phyloP scores from a whole-genome alignment of 2,329 filamentous ascomycete species.

The Metarhizium sp. region DNA sequence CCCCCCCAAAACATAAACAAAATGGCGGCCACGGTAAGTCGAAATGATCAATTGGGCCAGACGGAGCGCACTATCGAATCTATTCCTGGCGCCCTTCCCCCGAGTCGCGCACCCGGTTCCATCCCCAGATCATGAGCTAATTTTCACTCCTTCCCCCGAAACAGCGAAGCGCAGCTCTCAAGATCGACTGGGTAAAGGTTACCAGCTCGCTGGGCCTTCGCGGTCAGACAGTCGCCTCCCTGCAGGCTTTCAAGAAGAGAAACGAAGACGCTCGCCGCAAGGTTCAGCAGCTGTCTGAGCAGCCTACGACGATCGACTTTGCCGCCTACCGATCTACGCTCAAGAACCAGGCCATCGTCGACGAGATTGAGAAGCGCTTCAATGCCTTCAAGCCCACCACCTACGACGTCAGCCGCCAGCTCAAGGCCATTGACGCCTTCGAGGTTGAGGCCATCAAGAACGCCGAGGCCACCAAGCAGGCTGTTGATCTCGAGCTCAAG shows the following conservation, averaged over 20 bases:
- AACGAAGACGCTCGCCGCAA: slow-evolving; percentile 98
- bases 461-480: slow-evolving; percentile 91
- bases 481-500: slow-evolving; percentile 89
- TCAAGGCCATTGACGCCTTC: slow-evolving; percentile 97
- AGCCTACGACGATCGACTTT: slow-evolving; percentile 85
- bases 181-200: slow-evolving; percentile 98
- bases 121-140: slow-evolving; percentile 38
- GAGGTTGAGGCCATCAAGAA: slow-evolving; percentile 96
- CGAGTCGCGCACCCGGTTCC: neutral
- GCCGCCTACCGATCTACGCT: slow-evolving; percentile 80
- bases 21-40: slow-evolving; percentile 59
- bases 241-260: slow-evolving; percentile 98
- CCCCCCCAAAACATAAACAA: slow-evolving; percentile 38
- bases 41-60: neutral
- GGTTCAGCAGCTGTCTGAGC: slow-evolving; percentile 73
- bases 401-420: slow-evolving; percentile 87
- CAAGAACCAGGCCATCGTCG: slow-evolving; percentile 91
- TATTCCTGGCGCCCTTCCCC: neutral
- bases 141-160: slow-evolving; percentile 28
- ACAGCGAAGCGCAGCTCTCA: slow-evolving; percentile 95
- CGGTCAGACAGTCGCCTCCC: slow-evolving; percentile 83
- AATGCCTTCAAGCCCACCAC: slow-evolving; percentile 80
- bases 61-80: neutral
- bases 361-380: slow-evolving; percentile 97
- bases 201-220: slow-evolving; percentile 90